A percentile compares a stretch with the other conserved stretches of the same genome.
Conservation (phyloP, 176 grass and related monocot species). For the Triticum aestivum region IWGSC_CS_RefSeq_v2.1 NC_057814.1:292817693-292818192, state of each 20-base stretch:
- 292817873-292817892: slow-evolving; percentile 66
- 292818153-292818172: slow-evolving; percentile 30
- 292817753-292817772: slow-evolving; percentile 39
- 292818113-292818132: slow-evolving; percentile 10
- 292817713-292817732: slow-evolving; percentile 84
- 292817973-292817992: slow-evolving; percentile 37
- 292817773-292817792: slow-evolving; percentile 37
- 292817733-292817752: slow-evolving; percentile 73
- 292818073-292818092: slow-evolving; percentile 27
- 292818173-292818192: slow-evolving; percentile 28
- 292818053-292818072: slow-evolving; percentile 29
- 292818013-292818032: slow-evolving; percentile 46
- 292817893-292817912: slow-evolving; percentile 49
- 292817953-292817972: slow-evolving; percentile 29
- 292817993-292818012: slow-evolving; percentile 14
- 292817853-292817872: slow-evolving; percentile 38
- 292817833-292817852: slow-evolving; percentile 50
- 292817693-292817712: slow-evolving; percentile 29
- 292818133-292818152: not conserved
- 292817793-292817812: slow-evolving; percentile 30
- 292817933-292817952: slow-evolving; percentile 45
- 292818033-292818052: slow-evolving; percentile 43
- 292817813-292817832: slow-evolving; percentile 59
- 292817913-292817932: slow-evolving; percentile 23
- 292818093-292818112: slow-evolving; percentile 50